Evolutionary conservation across 371 early-diverging fungal genomes (phyloP).

Genomic region (Encephalitozoon romaleae): DNA sequence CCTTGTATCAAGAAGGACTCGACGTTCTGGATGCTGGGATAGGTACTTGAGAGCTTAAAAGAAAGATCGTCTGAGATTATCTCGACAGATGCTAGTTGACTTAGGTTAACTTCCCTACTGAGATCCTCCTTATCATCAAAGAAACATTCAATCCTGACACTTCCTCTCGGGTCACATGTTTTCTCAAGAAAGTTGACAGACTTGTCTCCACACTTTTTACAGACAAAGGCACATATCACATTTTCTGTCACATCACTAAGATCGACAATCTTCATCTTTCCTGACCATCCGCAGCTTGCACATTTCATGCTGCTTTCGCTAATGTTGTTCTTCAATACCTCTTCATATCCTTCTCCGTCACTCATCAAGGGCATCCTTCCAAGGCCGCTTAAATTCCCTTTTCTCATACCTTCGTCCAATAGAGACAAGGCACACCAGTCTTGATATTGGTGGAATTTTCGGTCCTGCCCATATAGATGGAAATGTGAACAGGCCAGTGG

Average conservation of each 20-base stretch:
- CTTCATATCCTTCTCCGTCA: neutral
- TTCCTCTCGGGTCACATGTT: neutral
- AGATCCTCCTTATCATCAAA: slow-evolving; percentile 25
- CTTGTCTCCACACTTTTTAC: slow-evolving; percentile 24
- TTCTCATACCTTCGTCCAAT: neutral
- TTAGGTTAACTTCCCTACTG: slow-evolving; percentile 14
- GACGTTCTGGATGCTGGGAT: neutral
- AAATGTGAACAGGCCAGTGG: neutral
- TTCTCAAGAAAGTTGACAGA: slow-evolving; percentile 5
- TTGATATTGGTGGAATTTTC: neutral
- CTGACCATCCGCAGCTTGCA: neutral
- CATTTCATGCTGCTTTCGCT: neutral
- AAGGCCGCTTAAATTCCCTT: neutral
- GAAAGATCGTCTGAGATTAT: slow-evolving; percentile 8
- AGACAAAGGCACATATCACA: slow-evolving; percentile 22
- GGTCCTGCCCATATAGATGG: neutral
- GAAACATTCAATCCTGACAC: slow-evolving; percentile 20
- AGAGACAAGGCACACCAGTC: neutral
- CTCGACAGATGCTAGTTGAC: neutral
- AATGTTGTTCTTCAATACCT: neutral
- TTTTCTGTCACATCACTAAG: slow-evolving; percentile 2
- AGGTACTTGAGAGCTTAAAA: neutral
- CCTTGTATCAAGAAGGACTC: slow-evolving; percentile 27
- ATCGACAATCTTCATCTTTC: neutral
- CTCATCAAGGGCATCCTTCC: neutral